Base-by-base conservation (phyloP, 2,329 filamentous ascomycete species). In the Botrytis paeoniae region DNA sequence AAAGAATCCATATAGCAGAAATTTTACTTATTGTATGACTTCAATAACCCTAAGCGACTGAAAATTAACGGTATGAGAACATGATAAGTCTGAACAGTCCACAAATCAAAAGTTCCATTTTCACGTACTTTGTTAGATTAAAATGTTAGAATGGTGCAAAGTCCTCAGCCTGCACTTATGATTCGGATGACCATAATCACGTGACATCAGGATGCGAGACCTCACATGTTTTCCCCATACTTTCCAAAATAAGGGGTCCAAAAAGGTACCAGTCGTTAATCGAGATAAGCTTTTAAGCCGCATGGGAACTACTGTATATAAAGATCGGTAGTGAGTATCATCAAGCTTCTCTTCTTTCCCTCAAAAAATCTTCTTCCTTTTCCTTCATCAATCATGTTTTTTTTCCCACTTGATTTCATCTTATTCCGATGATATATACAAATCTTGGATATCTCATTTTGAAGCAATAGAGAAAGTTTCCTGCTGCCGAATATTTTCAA, bases 261-360 rank as follows among this genome's bases (percentile, higher is more conserved):
- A 68, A n/a, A 41, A 41, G 71, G 71, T 51, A 73, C 71, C 20
- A 59, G 41, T 63, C 41, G 65, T 35, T 64, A 64, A 71, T 63
- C 41, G 18, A 61, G 48, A 73, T 77, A 77, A 77, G 75, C 71
- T 77, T 78, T 78, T 77, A 74, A 78, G 76, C 73, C 73, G 64
- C 73, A 74, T 71, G 35, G 51, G n/a, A 68, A 10, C 48, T 41
- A 57, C 51, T 57, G 51, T 57, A 69, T 60, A 48, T 73, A 68
- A 69, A 35, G 57, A 60, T 32, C 60, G 72, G 70, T n/a, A 39
- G 68, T 57, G 72, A 69, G 64, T 73, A n/a, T 71, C 57, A 22
- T 71, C 63, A 71, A 48, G 16, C 18, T 25, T 29, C 51, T 57
- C 51, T 5, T 68, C 37, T 57, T 29, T 29, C 54, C 35, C 18